Evolutionary conservation across 2,329 filamentous ascomycete species (phyloP).

Genomic region (Xenoacremonium recifei): DNA sequence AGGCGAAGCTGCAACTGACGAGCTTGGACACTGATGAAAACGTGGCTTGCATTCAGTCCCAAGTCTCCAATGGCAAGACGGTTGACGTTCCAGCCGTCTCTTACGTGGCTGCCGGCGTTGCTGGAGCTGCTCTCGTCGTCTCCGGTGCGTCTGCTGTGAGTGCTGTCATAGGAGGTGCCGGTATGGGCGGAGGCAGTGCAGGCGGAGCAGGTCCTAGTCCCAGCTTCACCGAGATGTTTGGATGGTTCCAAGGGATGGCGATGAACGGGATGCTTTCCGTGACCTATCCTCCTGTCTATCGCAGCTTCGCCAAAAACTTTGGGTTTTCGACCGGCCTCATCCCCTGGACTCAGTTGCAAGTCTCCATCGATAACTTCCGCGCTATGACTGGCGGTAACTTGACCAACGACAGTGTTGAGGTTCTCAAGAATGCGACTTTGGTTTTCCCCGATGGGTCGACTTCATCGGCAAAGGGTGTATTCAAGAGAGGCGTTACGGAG

Average conservation of each 20-base stretch:
- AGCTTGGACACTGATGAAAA: slow-evolving; percentile 56
- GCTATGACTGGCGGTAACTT: slow-evolving; percentile 80
- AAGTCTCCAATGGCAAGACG: slow-evolving; percentile 85
- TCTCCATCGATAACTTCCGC: slow-evolving; percentile 81
- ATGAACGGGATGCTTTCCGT: slow-evolving; percentile 97
- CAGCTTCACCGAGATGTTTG: slow-evolving; percentile 79
- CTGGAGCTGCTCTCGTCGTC: slow-evolving; percentile 76
- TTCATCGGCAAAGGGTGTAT: slow-evolving; percentile 36
- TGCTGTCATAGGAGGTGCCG: slow-evolving; percentile 55
- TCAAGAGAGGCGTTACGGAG: slow-evolving; percentile 54
- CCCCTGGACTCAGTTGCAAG: slow-evolving; percentile 78
- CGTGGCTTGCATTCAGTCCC: slow-evolving; percentile 80
- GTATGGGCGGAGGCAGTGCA: slow-evolving; percentile 51
- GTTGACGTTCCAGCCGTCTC: slow-evolving; percentile 72
- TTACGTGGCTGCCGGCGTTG: slow-evolving; percentile 80
- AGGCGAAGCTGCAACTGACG: slow-evolving; percentile 75
- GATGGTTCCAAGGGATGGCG: slow-evolving; percentile 91
- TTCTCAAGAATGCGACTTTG: slow-evolving; percentile 73
- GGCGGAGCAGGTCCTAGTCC: slow-evolving; percentile 70
- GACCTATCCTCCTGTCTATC: slow-evolving; percentile 81
- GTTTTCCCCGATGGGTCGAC: slow-evolving; percentile 64
- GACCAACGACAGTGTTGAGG: slow-evolving; percentile 73
- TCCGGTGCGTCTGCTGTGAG: slow-evolving; percentile 70
- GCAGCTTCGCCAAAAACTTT: slow-evolving; percentile 90
- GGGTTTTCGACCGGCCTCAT: slow-evolving; percentile 85